phyloP scores from a whole-genome alignment of 139 green algal species.

The Monoraphidium neglectum region DNA sequence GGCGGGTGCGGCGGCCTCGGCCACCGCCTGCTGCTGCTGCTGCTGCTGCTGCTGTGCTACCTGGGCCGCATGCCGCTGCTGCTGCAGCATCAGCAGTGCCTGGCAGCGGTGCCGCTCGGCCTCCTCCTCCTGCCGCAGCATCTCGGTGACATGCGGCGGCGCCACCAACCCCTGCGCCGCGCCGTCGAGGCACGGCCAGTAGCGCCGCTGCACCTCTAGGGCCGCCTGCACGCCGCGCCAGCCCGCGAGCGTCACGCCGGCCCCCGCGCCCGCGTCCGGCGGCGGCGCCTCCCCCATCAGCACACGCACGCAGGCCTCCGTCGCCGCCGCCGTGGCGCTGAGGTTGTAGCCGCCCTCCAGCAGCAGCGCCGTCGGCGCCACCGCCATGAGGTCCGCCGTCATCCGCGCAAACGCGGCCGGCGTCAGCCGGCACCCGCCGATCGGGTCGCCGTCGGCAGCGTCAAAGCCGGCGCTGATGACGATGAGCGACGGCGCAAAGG shows the following conservation, averaged over 20 bases:
- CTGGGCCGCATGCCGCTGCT: slow-evolving; percentile 2
- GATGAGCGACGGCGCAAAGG: slow-evolving; percentile 70
- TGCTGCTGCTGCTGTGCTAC: background rate
- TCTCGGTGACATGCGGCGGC: slow-evolving; percentile 9
- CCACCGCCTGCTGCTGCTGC: slow-evolving; percentile 10
- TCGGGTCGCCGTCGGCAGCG: slow-evolving; percentile 69
- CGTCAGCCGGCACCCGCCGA: slow-evolving; percentile 65
- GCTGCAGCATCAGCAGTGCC: slow-evolving; percentile 1
- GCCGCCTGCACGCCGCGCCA: background rate
- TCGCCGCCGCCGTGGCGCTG: slow-evolving; percentile 53
- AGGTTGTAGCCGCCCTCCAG: slow-evolving; percentile 87
- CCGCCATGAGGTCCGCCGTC: slow-evolving; percentile 54
- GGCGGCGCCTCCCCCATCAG: slow-evolving; percentile 63
- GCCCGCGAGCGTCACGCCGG: background rate
- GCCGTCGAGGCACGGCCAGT: background rate
- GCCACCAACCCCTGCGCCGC: background rate
- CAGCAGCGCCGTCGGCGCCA: slow-evolving; percentile 66
- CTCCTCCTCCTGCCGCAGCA: slow-evolving; percentile 10
- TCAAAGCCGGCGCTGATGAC: slow-evolving; percentile 82
- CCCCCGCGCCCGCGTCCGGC: background rate
- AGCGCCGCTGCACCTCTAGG: background rate
- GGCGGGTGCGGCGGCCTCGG: background rate
- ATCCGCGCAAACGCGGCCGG: slow-evolving; percentile 70
- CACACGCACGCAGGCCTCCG: slow-evolving; percentile 69
- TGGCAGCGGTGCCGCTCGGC: slow-evolving; percentile 15